phyloP scores from a whole-genome alignment of 1,284 basidiomycete genomes.

The Exobasidium cylindrosporum region DNA sequence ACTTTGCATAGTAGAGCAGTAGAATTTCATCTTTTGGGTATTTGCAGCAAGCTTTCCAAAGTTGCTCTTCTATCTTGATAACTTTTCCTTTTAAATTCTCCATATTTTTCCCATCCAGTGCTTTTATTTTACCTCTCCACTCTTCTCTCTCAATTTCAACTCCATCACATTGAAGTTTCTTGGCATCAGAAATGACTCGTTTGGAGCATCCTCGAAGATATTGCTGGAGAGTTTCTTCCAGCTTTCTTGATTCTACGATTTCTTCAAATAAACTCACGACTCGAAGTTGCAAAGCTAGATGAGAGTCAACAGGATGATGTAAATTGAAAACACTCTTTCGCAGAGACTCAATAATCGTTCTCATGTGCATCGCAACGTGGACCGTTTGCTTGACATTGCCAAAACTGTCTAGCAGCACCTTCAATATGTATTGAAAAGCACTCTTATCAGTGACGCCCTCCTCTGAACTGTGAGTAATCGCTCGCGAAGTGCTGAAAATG shows the following conservation, averaged over 20 bases:
- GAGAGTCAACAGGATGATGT: neutral
- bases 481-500: no score
- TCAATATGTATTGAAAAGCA: no score
- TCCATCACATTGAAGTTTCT: neutral
- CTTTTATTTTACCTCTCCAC: neutral
- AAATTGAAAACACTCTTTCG: neutral
- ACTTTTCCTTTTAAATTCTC: neutral
- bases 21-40: neutral
- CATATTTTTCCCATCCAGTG: neutral
- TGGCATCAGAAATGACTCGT: constrained; percentile 4
- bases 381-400: neutral
- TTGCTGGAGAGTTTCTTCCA: neutral
- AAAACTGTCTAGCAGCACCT: no score
- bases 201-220: neutral
- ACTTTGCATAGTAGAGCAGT: neutral
- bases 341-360: neutral
- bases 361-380: neutral
- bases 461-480: no score
- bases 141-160: neutral
- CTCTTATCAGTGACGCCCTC: no score
- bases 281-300: constrained; percentile 1
- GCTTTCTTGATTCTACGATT: neutral
- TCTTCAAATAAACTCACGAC: neutral
- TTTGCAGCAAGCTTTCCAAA: neutral
- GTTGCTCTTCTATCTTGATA: neutral